These are phyloP conservation scores for Fraxinus nigra DNA, from an alignment of 305 asterid species.

Conservation along the genomic window DNA sequence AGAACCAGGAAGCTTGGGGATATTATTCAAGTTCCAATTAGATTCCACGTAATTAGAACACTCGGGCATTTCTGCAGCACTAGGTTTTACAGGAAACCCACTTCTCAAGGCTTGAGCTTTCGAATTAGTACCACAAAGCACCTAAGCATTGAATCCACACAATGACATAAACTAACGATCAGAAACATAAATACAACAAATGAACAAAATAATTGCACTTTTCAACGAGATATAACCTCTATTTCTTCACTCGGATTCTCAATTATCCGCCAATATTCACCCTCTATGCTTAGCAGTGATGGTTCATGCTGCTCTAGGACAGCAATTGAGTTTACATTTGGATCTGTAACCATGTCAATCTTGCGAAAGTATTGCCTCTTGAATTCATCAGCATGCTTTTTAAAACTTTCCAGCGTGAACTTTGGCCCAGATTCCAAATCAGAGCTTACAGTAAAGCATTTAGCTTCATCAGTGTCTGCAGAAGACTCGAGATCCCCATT, in stretches of 20 bases:
- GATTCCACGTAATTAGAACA: constrained; percentile 44
- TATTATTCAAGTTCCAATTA: constrained; percentile 81
- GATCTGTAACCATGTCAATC: constrained; percentile 25
- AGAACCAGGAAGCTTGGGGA: constrained; percentile 61
- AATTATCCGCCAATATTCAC: constrained; percentile 85
- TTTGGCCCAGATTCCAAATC: constrained; percentile 55
- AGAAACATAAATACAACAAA: constrained; percentile 5
- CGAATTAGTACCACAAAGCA: constrained; percentile 52
- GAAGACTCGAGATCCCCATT: constrained; percentile 24
- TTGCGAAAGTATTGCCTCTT: constrained; percentile 62
- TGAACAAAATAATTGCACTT: constrained; percentile 14
- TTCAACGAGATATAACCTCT: constrained; percentile 48
- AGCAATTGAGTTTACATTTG: constrained; percentile 1
- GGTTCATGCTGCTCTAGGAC: constrained; percentile 35
- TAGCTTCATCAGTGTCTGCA: constrained; percentile 32
- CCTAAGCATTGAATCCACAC: constrained; percentile 42
- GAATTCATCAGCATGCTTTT: constrained; percentile 69
- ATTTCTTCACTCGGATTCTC: constrained; percentile 70
- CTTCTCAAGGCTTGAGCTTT: constrained; percentile 40
- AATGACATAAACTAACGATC: constrained; percentile 25
- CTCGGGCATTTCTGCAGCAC: constrained; percentile 25
- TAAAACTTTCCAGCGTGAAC: constrained; percentile 56
- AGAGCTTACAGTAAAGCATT: constrained; percentile 23
- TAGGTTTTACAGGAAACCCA: constrained; percentile 47
- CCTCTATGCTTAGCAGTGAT: constrained; percentile 57